These are phyloP conservation scores for Colletotrichum melonis DNA, from an alignment of 2,329 filamentous ascomycete species.

Conservation along the genomic window DNA sequence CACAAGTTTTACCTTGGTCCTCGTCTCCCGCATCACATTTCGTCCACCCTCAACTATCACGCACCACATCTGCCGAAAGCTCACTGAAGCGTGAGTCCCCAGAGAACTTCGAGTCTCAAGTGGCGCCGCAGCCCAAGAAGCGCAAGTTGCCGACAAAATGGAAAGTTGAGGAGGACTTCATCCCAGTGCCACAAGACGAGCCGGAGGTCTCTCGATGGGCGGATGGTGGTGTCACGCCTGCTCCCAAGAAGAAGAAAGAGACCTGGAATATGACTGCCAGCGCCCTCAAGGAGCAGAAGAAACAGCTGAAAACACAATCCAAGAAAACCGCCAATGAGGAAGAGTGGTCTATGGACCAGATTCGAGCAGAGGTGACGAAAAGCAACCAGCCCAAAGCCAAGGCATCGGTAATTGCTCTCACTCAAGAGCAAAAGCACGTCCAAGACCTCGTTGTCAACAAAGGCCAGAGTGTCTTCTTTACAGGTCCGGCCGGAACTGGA, in stretches of 20 bases:
- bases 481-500: conserved; percentile 93
- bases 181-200: conserved; percentile 43
- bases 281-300: conserved; percentile 81
- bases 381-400: conserved; percentile 49
- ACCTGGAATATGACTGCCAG: conserved; percentile 82
- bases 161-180: conserved; percentile 39
- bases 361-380: conserved; percentile 52
- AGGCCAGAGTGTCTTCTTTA: conserved; percentile 94
- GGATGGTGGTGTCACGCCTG: conserved; percentile 41
- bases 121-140: conserved; percentile 63
- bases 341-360: conserved; percentile 56
- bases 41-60: conserved; percentile 46
- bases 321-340: conserved; percentile 58
- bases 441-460: conserved; percentile 84
- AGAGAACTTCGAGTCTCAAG: conserved; percentile 43
- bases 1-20: conserved; percentile 75
- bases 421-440: conserved; percentile 87
- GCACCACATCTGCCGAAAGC: conserved; percentile 39
- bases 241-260: conserved; percentile 46
- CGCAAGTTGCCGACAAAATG: conserved; percentile 71
- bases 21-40: conserved; percentile 68
- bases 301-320: conserved; percentile 74
- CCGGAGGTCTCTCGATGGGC: conserved; percentile 10
- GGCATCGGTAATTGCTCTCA: conserved; percentile 74
- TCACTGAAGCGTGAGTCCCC: conserved; percentile 57